These are phyloP conservation scores for Rhodotorula sp. DNA, from an alignment of 1,284 basidiomycete genomes.

Conservation along the genomic window DNA sequence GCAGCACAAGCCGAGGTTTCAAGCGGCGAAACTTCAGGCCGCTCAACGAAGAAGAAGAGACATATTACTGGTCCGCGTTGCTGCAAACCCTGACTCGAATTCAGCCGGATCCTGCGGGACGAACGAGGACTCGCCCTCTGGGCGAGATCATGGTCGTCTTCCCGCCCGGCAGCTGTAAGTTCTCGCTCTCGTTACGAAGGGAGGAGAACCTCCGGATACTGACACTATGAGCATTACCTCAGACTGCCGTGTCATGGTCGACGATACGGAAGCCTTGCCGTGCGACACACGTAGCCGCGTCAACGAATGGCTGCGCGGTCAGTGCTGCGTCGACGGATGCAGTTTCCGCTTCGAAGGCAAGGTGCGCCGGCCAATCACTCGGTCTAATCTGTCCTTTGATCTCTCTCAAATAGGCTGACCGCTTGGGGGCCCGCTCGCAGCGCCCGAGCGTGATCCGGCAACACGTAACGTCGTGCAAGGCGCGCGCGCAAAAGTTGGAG, in stretches of 20 bases:
- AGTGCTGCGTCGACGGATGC: conserved; percentile 24
- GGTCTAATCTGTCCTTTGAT: not conserved
- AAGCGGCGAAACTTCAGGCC: not conserved
- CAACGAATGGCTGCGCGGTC: conserved; percentile 28
- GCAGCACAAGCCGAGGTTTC: not conserved
- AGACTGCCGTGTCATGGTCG: conserved; percentile 26
- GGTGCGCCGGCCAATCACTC: not conserved
- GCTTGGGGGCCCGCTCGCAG: not conserved
- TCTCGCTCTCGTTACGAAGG: not conserved
- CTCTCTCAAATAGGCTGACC: not conserved
- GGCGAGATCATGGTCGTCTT: conserved; percentile 26
- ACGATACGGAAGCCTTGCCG: conserved; percentile 32
- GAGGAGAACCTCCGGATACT: not conserved
- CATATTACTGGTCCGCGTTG: conserved; percentile 17
- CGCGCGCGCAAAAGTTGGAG: not conserved
- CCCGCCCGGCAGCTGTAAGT: conserved; percentile 26
- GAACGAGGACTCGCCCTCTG: not conserved
- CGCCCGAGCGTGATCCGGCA: conserved; percentile 35
- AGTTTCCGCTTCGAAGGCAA: conserved; percentile 25
- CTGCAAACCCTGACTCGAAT: conserved; percentile 14
- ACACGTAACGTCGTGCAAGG: conserved; percentile 30
- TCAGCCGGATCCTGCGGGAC: not conserved
- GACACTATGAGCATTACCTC: not conserved
- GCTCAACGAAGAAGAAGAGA: conserved; percentile 23
- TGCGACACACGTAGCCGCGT: conserved; percentile 16